Evolutionary conservation across 2,329 filamentous ascomycete species (phyloP), one percentile per base, ranked within the genome.

Genomic region (Elsinoe ampelina): DNA sequence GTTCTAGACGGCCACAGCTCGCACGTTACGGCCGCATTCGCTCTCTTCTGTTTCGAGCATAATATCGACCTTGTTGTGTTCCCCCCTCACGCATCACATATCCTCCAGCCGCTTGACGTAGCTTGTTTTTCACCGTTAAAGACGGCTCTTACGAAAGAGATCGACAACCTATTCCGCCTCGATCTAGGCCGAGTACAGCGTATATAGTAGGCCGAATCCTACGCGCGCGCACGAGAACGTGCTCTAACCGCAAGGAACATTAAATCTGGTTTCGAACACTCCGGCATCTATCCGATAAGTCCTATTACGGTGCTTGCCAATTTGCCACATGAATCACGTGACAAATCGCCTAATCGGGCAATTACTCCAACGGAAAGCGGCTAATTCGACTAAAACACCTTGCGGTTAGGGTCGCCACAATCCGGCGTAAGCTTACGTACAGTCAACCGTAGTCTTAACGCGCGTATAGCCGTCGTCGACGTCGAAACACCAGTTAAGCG

Each of bases 71-170:
- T 45, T 10, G 22, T 55, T 20, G n/a, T 43, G 15, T 36, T 43
- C 20, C 38, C 36, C 4, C 22, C 36, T 13, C 45, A 55, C 35
- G 12, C 19, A 11, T 55, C 20, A 19, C 35, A 57, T 43, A 17
- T 52, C n/a, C 35, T 52, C 12, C 43, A 57, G 35, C 55, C 45
- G 8, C 52, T 55, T 17, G 17, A 55, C 20, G 26, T 55, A 17
- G 35, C 19, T 19, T 7, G 30, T n/a, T 55, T 55, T 36, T 12
- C 20, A 41, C 39, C 36, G 6, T 15, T 55, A 43, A 55, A 55
- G 39, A 48, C 22, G 3, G 43, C 43, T 32, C 11, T 48, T 15
- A 48, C 26, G 6, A 22, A 32, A 2, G 22, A 48, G 15, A 15
- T 48, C 32, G 22, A 48, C 32, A 13, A 48, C 2, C 20, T 48